Percentiles rank a stretch among this genome's conserved stretches.
These are phyloP conservation scores for Leccinum obscurum DNA, from an alignment of 768 basidiomycete genomes.

Conservation along the genomic window DNA sequence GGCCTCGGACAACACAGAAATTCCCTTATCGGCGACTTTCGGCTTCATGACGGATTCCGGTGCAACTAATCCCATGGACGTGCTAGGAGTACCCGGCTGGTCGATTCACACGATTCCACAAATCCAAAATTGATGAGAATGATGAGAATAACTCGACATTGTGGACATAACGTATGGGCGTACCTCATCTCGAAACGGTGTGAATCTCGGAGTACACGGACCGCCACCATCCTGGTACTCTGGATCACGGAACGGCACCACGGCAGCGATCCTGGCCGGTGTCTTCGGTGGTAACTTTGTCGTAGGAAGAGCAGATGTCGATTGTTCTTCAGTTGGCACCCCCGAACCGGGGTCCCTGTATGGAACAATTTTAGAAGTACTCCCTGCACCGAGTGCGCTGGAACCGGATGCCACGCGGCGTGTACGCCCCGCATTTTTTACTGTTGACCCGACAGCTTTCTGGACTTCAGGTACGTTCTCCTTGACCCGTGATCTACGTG, in stretches of 20 bases:
- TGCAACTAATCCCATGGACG: slow-evolving; percentile 30
- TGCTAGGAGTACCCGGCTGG: slow-evolving; percentile 26
- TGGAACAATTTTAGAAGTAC: slow-evolving; percentile 58
- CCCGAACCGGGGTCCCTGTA: slow-evolving; percentile 62
- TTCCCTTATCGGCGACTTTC: slow-evolving; percentile 48
- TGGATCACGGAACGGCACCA: slow-evolving; percentile 44
- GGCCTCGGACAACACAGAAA: slow-evolving; percentile 57
- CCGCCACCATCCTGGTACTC: slow-evolving; percentile 23
- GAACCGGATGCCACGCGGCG: slow-evolving; percentile 50
- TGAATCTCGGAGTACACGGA: slow-evolving; percentile 58
- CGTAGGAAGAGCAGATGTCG: slow-evolving; percentile 35
- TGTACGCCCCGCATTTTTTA: slow-evolving; percentile 60
- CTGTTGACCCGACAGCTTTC: slow-evolving; percentile 64
- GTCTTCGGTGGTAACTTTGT: slow-evolving; percentile 35
- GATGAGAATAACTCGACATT: slow-evolving; percentile 11
- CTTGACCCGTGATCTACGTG: slow-evolving; percentile 75
- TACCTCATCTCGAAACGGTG: slow-evolving; percentile 75
- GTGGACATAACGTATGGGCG: slow-evolving; percentile 23
- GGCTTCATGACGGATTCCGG: slow-evolving; percentile 70
- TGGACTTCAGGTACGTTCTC: slow-evolving; percentile 74
- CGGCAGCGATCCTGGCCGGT: slow-evolving; percentile 33
- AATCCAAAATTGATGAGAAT: background rate
- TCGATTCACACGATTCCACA: slow-evolving; percentile 7
- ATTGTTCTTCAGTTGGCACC: slow-evolving; percentile 27
- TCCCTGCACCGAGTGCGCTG: slow-evolving; percentile 18